phyloP scores from a whole-genome alignment of 257 asterid species.

The Phtheirospermum japonicum region DNA sequence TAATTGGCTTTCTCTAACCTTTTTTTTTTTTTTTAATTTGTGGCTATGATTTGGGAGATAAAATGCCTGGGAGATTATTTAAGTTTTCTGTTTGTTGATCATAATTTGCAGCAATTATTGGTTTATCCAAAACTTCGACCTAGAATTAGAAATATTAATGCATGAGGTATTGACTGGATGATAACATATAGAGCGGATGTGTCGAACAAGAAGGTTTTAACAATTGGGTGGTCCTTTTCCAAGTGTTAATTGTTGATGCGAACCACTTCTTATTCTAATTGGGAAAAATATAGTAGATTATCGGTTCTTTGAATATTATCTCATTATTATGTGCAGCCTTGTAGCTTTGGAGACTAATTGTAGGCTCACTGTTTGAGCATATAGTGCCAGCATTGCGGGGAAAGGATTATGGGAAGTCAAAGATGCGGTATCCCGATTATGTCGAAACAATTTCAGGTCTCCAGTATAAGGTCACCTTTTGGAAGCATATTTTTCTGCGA shows the following conservation, averaged over 20 bases:
- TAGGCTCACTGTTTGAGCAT: slow-evolving; percentile 65
- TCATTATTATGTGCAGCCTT: slow-evolving; percentile 46
- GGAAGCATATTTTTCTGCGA: slow-evolving; percentile 23
- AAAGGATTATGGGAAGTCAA: slow-evolving; percentile 93
- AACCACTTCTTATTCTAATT: neutral
- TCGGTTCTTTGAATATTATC: slow-evolving; percentile 39
- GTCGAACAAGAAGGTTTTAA: neutral
- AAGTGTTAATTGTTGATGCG: slow-evolving; percentile 11
- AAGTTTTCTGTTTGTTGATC: neutral
- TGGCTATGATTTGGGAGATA: neutral
- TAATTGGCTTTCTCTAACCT: no score
- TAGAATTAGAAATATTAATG: neutral
- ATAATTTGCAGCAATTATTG: slow-evolving; percentile 11
- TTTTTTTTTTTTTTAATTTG: no score
- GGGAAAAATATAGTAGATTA: slow-evolving; percentile 7
- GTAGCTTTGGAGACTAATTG: slow-evolving; percentile 66
- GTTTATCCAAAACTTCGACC: neutral
- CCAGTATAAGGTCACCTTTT: slow-evolving; percentile 77
- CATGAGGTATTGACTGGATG: slow-evolving; percentile 5
- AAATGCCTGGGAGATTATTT: neutral
- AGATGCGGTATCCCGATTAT: slow-evolving; percentile 91
- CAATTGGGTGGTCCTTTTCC: slow-evolving; percentile 7
- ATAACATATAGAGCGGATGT: neutral
- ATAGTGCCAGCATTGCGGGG: slow-evolving; percentile 98
- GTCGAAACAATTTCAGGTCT: slow-evolving; percentile 82